Conservation (phyloP, 345 rosid genomes). For the Corchorus olitorius region DNA sequence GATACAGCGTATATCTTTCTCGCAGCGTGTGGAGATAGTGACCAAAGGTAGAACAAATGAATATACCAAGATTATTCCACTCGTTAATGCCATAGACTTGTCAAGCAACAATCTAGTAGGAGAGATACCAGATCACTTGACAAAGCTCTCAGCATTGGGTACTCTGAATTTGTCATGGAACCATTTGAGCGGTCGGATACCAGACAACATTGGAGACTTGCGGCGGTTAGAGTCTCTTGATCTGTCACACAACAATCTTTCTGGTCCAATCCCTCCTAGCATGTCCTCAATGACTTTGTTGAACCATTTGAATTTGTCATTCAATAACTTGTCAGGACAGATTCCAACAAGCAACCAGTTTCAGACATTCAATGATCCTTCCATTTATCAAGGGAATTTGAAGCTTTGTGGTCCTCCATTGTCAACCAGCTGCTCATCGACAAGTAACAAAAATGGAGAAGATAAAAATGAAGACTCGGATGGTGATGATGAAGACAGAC, state of each 20-base stretch:
- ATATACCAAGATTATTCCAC: background rate
- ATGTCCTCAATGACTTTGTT: conserved; percentile 22
- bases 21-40: too few relatives aligned
- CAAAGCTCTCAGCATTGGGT: conserved; percentile 19
- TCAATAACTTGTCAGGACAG: conserved; percentile 29
- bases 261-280: conserved; percentile 29
- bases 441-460: too few relatives aligned
- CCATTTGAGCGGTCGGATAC: conserved; percentile 23
- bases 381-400: conserved; percentile 22
- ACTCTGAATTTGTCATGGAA: conserved; percentile 29
- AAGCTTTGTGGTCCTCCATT: conserved; percentile 32
- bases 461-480: background rate
- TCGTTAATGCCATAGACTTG: conserved; percentile 26
- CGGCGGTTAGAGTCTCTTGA: conserved; percentile 28
- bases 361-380: conserved; percentile 15
- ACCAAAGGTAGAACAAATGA: conserved; percentile 1
- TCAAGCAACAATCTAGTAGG: conserved; percentile 13
- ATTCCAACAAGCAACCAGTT: conserved; percentile 27
- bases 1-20: too few relatives aligned
- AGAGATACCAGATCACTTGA: conserved; percentile 25
- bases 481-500: conserved; percentile 11
- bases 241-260: conserved; percentile 31
- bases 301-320: conserved; percentile 27
- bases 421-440: conserved; percentile 19
- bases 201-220: background rate